Conservation (phyloP, 2,329 filamentous ascomycete genomes). For the Ceratocystis ficicola region DNA sequence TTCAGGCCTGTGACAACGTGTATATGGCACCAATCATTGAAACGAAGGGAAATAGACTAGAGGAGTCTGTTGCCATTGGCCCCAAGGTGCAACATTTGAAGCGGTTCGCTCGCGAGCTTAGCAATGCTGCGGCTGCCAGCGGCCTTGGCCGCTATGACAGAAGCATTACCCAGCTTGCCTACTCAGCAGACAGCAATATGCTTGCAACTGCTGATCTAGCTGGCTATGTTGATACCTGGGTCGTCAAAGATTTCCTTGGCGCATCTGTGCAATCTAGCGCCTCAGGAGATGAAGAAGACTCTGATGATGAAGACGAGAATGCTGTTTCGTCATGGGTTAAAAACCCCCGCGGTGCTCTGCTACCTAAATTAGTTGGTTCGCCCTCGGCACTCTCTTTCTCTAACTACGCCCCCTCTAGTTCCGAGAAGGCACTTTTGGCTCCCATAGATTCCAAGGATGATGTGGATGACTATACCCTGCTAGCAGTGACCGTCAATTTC, state of each 20-base stretch:
- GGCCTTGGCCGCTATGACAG: slow-evolving; percentile 65
- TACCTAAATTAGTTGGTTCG: slow-evolving; percentile 54
- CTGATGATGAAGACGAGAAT: slow-evolving; percentile 31
- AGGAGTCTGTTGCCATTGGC: slow-evolving; percentile 23
- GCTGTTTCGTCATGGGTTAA: slow-evolving; percentile 52
- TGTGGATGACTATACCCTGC: slow-evolving; percentile 40
- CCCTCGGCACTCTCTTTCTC: slow-evolving; percentile 59
- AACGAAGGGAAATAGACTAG: slow-evolving; percentile 15
- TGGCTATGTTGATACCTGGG: slow-evolving; percentile 80
- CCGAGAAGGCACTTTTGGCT: slow-evolving; percentile 24
- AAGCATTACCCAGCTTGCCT: slow-evolving; percentile 59
- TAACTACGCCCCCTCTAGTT: slow-evolving; percentile 33
- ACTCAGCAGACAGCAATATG: slow-evolving; percentile 69
- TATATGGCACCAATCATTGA: slow-evolving; percentile 38
- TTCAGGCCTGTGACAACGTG: slow-evolving; percentile 50
- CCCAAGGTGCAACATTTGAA: slow-evolving; percentile 37
- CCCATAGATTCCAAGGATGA: slow-evolving; percentile 25
- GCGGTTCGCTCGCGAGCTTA: slow-evolving; percentile 42
- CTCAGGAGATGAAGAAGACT: slow-evolving; percentile 29
- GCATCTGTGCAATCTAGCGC: slow-evolving; percentile 28
- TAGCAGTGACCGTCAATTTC: slow-evolving; percentile 40
- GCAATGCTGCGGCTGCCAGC: slow-evolving; percentile 47
- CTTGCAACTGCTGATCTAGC: slow-evolving; percentile 69
- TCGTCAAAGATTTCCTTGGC: slow-evolving; percentile 42
- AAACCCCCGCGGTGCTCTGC: slow-evolving; percentile 56